A percentile compares a stretch with the other conserved stretches of the same genome.
These are phyloP conservation scores for Pleurotus tuber-regium DNA, from an alignment of 768 basidiomycete genomes.

Conservation along the genomic window DNA sequence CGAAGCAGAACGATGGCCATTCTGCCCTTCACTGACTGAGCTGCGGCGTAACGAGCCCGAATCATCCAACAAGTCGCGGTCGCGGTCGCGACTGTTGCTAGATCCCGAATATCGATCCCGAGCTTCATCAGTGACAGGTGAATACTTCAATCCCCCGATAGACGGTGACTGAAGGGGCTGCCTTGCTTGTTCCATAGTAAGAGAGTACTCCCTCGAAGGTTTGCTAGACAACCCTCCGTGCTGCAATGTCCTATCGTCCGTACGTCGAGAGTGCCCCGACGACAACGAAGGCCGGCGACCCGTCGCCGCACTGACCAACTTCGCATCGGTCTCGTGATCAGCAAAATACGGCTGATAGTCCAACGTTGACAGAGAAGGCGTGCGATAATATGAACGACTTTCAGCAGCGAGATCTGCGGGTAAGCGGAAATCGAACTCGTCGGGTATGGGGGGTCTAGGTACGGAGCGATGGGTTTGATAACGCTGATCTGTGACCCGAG, in stretches of 20 bases:
- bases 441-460: constrained; percentile 3
- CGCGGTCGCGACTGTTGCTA: not conserved
- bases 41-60: not conserved
- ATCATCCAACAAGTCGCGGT: constrained; percentile 3
- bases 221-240: not conserved
- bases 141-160: not conserved
- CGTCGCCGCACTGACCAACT: constrained; percentile 1
- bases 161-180: constrained; percentile 5
- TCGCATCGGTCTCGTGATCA: constrained; percentile 8
- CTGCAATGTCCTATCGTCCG: not conserved
- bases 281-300: constrained; percentile 3
- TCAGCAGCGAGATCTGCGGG: constrained; percentile 4
- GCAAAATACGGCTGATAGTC: constrained; percentile 3
- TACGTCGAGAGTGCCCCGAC: not conserved
- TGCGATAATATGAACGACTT: not conserved
- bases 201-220: constrained; percentile 1
- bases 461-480: constrained; percentile 7
- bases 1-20: constrained; percentile 4
- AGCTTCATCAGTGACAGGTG: not conserved
- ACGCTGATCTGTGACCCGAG: constrained; percentile 3
- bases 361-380: not conserved
- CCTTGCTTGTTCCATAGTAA: constrained; percentile 1
- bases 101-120: not conserved
- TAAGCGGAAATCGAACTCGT: constrained; percentile 6
- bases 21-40: constrained; percentile 1